phyloP scores from a whole-genome alignment of 768 basidiomycete species.

The Krasilnikovozyma curviuscula region DNA sequence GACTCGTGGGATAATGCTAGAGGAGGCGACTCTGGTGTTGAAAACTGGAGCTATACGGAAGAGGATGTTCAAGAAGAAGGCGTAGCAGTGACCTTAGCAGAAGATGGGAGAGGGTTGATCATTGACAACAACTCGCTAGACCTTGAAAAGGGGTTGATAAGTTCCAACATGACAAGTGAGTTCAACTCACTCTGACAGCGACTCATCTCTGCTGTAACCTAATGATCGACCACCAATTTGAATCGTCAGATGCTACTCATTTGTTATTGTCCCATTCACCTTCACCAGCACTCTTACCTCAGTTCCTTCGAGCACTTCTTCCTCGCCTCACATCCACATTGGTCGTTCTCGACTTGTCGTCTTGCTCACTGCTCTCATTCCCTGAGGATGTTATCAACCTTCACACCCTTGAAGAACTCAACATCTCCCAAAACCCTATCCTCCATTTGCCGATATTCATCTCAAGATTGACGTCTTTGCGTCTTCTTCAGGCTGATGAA shows the following conservation, averaged over 20 bases:
- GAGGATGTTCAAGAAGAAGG: not conserved
- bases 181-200: too few relatives aligned
- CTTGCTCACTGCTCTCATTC: constrained; percentile 63
- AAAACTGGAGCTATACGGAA: constrained; percentile 4
- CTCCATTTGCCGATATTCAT: constrained; percentile 82
- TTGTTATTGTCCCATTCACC: constrained; percentile 64
- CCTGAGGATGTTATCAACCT: constrained; percentile 69
- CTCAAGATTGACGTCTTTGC: constrained; percentile 50
- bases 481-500: constrained; percentile 79
- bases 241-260: constrained; percentile 91
- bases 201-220: too few relatives aligned
- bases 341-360: constrained; percentile 81
- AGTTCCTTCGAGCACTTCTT: constrained; percentile 48
- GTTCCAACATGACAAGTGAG: too few relatives aligned
- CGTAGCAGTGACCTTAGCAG: constrained; percentile 1
- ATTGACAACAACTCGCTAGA: constrained; percentile 1
- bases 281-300: constrained; percentile 56
- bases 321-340: constrained; percentile 58
- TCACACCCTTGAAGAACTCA: constrained; percentile 70
- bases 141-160: too few relatives aligned
- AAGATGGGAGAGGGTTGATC: constrained; percentile 5
- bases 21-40: too few relatives aligned
- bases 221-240: too few relatives aligned
- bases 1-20: not conserved
- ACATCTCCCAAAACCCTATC: constrained; percentile 76